Base-by-base conservation (phyloP, 208 protist species). In the Leishmania major region DNA sequence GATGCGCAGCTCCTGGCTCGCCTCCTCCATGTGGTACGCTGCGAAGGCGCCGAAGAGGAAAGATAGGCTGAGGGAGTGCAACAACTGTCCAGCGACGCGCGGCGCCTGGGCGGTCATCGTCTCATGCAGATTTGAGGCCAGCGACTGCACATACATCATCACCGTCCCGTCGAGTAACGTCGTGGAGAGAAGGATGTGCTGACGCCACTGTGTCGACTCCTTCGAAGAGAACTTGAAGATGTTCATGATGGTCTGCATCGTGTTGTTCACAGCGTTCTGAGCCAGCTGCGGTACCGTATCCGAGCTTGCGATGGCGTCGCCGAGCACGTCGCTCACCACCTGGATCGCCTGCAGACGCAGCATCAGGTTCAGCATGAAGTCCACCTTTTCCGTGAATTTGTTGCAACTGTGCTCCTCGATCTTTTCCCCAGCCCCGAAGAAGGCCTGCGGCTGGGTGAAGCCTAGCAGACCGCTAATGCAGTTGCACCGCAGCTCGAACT, bases 211-310 rank as follows among this genome's bases (percentile, higher is more conserved):
- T 66, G 88, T 92, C 71, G 93, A 85, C 76, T 88, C 78, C 40
- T 87, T 78, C 28, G 91, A 93, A 72, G 87, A 90, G 85, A 97
- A 98, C 71, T 97, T 93, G 89, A 95, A 97, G 75, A 98, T 93
- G 81, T 98, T 98, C 92, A 97, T 97, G 80, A 98, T 92, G 78
- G 87, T 94, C 67, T 88, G 91, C 96, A 98, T 98, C 47, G 85
- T 93, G 85, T 93, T 94, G 85, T 90, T 96, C 59, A 92, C 88
- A 19, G 89, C 89, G 37, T 69, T 66, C 78, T 92, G 84, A 35
- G 95, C 67, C 22, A 86, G 66, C 37, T 55, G 59, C 62, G 69
- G n/a, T 40, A 83, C 69, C 25, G 62, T 83, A 4, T 84, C 78
- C 37, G 25, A 67, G 1, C 62, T n/a, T 35, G 87, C 84, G 51